Evolutionary conservation across 179 eudicot species (phyloP).

Genomic region (Monotropa hypopitys): DNA sequence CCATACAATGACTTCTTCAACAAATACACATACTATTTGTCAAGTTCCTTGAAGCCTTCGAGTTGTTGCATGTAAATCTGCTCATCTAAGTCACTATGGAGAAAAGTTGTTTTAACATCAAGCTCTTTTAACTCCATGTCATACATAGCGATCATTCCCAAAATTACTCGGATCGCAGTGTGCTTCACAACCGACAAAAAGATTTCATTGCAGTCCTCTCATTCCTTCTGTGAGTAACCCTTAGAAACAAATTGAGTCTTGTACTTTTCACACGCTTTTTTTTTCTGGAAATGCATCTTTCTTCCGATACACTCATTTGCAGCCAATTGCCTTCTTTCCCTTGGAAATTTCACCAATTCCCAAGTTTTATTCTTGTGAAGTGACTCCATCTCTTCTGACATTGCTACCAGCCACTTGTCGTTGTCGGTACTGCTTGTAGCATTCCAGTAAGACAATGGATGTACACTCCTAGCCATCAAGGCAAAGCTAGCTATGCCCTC

Average conservation of each 20-base stretch:
- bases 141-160: neutral
- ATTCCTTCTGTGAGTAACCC: neutral
- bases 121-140: neutral
- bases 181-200: slow-evolving; percentile 4
- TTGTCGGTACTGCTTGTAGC: too few species aligned
- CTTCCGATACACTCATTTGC: too few species aligned
- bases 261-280: neutral
- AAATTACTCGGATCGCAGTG: neutral
- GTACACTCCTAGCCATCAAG: too few species aligned
- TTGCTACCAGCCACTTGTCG: too few species aligned
- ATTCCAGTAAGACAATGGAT: too few species aligned
- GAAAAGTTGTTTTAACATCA: neutral
- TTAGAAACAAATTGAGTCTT: neutral
- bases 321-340: too few species aligned
- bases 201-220: neutral
- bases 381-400: too few species aligned
- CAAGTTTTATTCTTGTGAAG: too few species aligned
- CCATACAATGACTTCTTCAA: neutral
- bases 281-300: too few species aligned
- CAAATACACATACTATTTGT: neutral
- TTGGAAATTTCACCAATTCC: too few species aligned
- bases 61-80: neutral
- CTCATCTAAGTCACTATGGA: neutral
- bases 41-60: neutral
- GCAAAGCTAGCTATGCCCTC: neutral